These are phyloP conservation scores for Teratosphaeria zuluensis DNA, from an alignment of 2,329 filamentous ascomycete species.

Conservation along the genomic window DNA sequence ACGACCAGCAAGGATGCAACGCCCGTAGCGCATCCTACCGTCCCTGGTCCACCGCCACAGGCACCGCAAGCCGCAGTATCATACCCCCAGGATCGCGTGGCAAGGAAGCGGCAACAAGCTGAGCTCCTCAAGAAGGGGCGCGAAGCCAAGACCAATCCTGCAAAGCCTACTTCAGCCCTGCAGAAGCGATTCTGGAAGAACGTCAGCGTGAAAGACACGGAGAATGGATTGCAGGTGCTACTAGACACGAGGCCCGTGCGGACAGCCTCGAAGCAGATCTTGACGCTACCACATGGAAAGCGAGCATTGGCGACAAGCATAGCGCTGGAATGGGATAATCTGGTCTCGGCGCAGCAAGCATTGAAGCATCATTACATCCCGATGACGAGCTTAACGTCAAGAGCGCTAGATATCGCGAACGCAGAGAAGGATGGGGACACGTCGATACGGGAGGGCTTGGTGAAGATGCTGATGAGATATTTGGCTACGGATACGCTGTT, in stretches of 20 bases:
- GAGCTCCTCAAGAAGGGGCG: conserved; percentile 39
- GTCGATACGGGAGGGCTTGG: conserved; percentile 51
- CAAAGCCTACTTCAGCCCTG: conserved; percentile 41
- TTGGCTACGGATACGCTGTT: conserved; percentile 85
- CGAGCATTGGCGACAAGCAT: conserved; percentile 74
- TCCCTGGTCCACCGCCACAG: conserved; percentile 51
- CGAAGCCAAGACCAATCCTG: conserved; percentile 31
- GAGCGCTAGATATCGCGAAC: conserved; percentile 68
- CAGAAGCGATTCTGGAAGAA: conserved; percentile 83
- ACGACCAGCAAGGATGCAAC: conserved; percentile 38
- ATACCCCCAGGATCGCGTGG: conserved; percentile 39
- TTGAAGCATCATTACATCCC: conserved; percentile 82
- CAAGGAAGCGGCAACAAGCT: conserved; percentile 41
- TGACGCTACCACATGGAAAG: conserved; percentile 66
- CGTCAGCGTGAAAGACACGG: conserved; percentile 58
- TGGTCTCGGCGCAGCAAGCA: conserved; percentile 73
- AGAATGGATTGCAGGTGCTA: conserved; percentile 54
- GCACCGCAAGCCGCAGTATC: conserved; percentile 42
- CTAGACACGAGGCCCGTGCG: conserved; percentile 74
- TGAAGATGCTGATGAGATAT: conserved; percentile 67
- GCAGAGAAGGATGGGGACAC: conserved; percentile 49
- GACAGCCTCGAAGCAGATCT: conserved; percentile 60
- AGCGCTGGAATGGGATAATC: conserved; percentile 85
- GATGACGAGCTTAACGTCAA: conserved; percentile 72
- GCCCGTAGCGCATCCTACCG: conserved; percentile 47